These are phyloP conservation scores for Candida silvicultrix DNA, from an alignment of 805 yeast genomes.

Conservation along the genomic window DNA sequence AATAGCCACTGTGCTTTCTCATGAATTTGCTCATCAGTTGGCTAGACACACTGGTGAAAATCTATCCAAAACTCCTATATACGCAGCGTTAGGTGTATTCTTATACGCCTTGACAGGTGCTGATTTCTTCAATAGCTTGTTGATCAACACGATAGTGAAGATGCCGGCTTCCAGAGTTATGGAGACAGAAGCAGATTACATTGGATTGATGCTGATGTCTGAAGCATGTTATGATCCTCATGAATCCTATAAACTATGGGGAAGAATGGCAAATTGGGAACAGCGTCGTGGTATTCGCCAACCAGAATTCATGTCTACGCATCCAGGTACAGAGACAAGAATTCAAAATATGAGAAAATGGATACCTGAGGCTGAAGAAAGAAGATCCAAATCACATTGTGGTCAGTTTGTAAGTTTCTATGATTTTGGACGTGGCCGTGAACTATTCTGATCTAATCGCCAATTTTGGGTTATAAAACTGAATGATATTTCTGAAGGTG, in stretches of 20 bases:
- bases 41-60: constrained; percentile 90
- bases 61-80: constrained; percentile 69
- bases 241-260: constrained; percentile 76
- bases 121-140: constrained; percentile 41
- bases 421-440: constrained; percentile 3
- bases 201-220: constrained; percentile 89
- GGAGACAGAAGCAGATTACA: constrained; percentile 96
- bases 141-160: constrained; percentile 50
- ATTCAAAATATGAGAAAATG: constrained; percentile 61
- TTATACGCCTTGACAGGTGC: constrained; percentile 61
- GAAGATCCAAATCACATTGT: constrained; percentile 11
- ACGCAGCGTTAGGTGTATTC: constrained; percentile 44
- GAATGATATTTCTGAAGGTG: neutral
- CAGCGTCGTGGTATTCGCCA: constrained; percentile 23
- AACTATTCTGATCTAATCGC: neutral
- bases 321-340: constrained; percentile 78
- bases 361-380: constrained; percentile 45
- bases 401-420: constrained; percentile 7
- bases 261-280: constrained; percentile 61
- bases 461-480: neutral
- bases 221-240: constrained; percentile 79
- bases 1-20: constrained; percentile 89
- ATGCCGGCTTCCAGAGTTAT: constrained; percentile 87
- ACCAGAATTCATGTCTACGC: constrained; percentile 76
- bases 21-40: constrained; percentile 90